A percentile compares a stretch with the other conserved stretches of the same genome.
Conservation (phyloP, 495 filamentous ascomycete species). For the Aspergillus haitiensis region DNA sequence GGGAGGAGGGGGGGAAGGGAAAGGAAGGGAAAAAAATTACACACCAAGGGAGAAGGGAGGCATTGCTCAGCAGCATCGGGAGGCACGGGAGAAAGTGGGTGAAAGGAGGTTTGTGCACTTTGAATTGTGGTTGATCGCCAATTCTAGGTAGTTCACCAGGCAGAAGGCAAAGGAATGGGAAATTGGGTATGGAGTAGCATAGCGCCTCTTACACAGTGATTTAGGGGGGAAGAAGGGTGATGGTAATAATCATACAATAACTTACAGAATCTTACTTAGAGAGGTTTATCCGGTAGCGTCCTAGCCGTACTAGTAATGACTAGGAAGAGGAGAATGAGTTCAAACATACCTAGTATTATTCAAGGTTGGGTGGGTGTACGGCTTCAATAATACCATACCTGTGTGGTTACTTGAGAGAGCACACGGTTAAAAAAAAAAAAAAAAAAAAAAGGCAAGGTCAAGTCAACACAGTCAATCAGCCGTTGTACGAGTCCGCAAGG, state of each 20-base stretch:
- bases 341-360: no score
- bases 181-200: conserved; percentile 22
- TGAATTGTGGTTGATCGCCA: conserved; percentile 36
- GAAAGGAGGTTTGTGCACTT: conserved; percentile 33
- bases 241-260: conserved; percentile 14
- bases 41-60: conserved; percentile 26
- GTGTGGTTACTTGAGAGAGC: no score
- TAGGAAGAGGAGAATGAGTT: no score
- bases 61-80: conserved; percentile 29
- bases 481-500: neutral
- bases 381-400: no score
- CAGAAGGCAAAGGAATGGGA: conserved; percentile 36
- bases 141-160: conserved; percentile 26
- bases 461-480: neutral
- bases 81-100: conserved; percentile 29
- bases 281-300: conserved; percentile 1
- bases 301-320: neutral
- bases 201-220: conserved; percentile 5
- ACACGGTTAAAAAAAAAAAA: no score
- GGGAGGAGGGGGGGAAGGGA: no score
- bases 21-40: conserved; percentile 13
- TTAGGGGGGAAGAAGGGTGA: neutral
- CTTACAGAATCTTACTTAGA: conserved; percentile 18
- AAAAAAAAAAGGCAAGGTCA: no score
- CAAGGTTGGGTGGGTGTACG: no score